These are phyloP conservation scores for Antitrichia curtipendula DNA, from an alignment of 225 moss, liverwort and hornwort genomes.

Conservation along the genomic window DNA sequence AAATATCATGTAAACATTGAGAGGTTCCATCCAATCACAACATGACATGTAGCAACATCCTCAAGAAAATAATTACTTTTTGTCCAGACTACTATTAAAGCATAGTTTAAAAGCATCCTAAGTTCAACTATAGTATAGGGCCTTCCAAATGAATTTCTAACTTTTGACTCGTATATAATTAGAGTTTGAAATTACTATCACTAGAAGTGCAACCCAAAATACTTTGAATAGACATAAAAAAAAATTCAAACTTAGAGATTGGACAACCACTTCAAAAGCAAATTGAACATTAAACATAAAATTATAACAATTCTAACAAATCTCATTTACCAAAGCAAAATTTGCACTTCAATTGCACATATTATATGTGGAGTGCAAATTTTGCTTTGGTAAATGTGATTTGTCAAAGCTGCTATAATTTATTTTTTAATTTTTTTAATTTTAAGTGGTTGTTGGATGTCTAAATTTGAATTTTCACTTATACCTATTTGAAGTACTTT, in stretches of 20 bases:
- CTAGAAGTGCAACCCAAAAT: fast-evolving
- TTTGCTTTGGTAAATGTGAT: background rate
- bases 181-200: background rate
- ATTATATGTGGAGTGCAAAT: background rate
- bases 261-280: background rate
- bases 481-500: background rate
- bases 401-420: background rate
- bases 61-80: background rate
- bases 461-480: background rate
- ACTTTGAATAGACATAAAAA: background rate
- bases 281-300: fast-evolving
- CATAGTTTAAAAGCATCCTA: too few relatives aligned
- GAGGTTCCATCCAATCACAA: background rate
- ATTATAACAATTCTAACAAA: too few relatives aligned
- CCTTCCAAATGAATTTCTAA: too few relatives aligned
- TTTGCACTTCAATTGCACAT: background rate
- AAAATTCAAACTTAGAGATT: background rate
- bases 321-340: background rate
- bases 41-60: fast-evolving
- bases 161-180: background rate
- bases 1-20: background rate
- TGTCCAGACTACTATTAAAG: too few relatives aligned
- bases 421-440: background rate
- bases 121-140: too few relatives aligned
- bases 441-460: background rate